Evolutionary conservation across 1,284 basidiomycete genomes (phyloP).

Genomic region (Ceratorhiza oryzae-sativae): DNA sequence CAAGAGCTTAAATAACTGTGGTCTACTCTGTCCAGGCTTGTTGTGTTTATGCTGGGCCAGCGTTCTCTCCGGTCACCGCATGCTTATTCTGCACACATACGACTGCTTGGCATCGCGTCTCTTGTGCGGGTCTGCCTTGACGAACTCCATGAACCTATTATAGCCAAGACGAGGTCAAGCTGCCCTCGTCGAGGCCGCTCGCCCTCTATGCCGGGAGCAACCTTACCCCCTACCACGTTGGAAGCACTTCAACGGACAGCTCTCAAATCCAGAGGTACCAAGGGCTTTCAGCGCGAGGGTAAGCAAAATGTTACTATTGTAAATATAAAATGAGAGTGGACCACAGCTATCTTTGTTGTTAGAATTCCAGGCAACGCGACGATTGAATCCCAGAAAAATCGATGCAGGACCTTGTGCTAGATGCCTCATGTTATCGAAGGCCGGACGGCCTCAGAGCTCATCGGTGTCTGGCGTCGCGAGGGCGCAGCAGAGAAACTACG

Average conservation of each 20-base stretch:
- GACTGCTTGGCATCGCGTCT: conserved; percentile 32
- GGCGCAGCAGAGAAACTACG: neutral
- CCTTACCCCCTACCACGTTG: neutral
- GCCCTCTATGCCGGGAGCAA: neutral
- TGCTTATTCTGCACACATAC: conserved; percentile 26
- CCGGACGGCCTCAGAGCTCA: neutral
- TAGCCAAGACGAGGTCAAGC: neutral
- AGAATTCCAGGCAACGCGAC: neutral
- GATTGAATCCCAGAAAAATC: neutral
- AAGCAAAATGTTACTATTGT: neutral
- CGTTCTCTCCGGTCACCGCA: conserved; percentile 15
- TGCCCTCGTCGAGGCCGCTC: neutral
- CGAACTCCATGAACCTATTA: neutral
- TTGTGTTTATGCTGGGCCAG: conserved; percentile 28
- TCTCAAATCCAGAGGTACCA: neutral
- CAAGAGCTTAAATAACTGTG: neutral
- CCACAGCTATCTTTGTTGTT: neutral
- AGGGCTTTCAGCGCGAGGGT: neutral
- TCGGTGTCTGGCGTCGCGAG: neutral
- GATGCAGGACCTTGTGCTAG: neutral
- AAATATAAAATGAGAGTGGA: neutral
- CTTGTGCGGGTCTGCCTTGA: conserved; percentile 22
- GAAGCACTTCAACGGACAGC: neutral
- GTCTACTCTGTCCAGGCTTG: neutral
- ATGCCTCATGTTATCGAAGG: neutral